These are phyloP conservation scores for Chenopodium formosanum DNA, from an alignment of 148 eudicot species.

Conservation along the genomic window DNA sequence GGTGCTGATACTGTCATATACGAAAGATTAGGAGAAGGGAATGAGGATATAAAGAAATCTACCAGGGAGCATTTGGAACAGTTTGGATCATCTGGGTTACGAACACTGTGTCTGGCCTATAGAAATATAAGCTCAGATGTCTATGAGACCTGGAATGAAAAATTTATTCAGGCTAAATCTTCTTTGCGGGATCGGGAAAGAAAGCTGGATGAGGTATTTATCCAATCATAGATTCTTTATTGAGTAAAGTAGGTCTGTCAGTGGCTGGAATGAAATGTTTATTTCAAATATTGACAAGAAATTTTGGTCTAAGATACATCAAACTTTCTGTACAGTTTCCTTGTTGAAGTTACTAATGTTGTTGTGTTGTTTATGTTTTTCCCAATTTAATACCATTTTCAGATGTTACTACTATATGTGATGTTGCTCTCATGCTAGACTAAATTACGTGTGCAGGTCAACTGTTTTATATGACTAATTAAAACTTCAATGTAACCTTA, in stretches of 20 bases:
- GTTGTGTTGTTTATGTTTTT: background rate
- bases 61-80: conserved; percentile 88
- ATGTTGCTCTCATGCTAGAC: background rate
- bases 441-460: background rate
- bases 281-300: background rate
- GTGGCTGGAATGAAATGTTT: background rate
- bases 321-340: background rate
- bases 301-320: too few species aligned
- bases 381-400: background rate
- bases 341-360: background rate
- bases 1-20: conserved; percentile 98
- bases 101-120: conserved; percentile 92
- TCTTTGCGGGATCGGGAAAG: conserved; percentile 87
- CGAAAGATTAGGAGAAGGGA: conserved; percentile 70
- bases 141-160: conserved; percentile 92
- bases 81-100: conserved; percentile 92
- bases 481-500: background rate
- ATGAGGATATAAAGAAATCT: conserved; percentile 57
- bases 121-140: conserved; percentile 54
- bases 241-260: background rate
- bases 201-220: conserved; percentile 85
- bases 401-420: background rate
- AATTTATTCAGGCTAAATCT: conserved; percentile 91
- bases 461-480: too few species aligned
- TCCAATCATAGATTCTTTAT: conserved; percentile 10